Base-by-base conservation (phyloP, 1,284 basidiomycete species). In the Ganoderma multipileum region DNA sequence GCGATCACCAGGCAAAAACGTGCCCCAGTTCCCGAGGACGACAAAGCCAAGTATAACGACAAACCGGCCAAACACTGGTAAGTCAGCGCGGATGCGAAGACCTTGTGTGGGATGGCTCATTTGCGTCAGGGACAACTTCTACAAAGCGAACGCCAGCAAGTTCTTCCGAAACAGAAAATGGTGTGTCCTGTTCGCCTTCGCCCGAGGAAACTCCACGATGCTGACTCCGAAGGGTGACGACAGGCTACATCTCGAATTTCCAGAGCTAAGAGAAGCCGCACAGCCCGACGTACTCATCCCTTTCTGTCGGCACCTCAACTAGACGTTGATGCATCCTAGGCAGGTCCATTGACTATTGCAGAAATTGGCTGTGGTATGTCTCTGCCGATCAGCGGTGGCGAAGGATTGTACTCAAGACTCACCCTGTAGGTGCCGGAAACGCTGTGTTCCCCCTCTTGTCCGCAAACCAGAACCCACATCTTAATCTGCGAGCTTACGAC, bases 81-180 rank as follows among this genome's bases (percentile, higher is more conserved):
- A 68, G 23, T 30, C 12, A 16, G 28, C 14, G 26, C 18, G 5
- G 2, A 64, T 26, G 5, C 14, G 18, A 23, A n/a, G 18, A 41
- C 20, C 2, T 23, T 38, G 36, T n/a, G 26, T 4, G 12, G 58
- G 30, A 33, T 41, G 30, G 80, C 69, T 79, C 67, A 71, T 67
- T 0, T 65, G 73, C 36, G 79, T 77, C 6, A 97, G 95, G 95
- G 92, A 98, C 78, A 90, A 91, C 62, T 98, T 98, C 75, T 98
- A 98, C 84, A 91, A 92, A 73, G 86, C 85, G 70, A 95, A 97
- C 75, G 86, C 91, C 50, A 85, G 82, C 75, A 95, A 95, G 72
- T 98, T 98, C 82, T 98, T 98, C 84, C 91, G 93, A 61, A 91
- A 98, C 81, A 86, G 96, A 64, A 93, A 95, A 83, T 98, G 96